Evolutionary conservation across 148 eudicot species (phyloP).

Genomic region (Simmondsia chinensis): DNA sequence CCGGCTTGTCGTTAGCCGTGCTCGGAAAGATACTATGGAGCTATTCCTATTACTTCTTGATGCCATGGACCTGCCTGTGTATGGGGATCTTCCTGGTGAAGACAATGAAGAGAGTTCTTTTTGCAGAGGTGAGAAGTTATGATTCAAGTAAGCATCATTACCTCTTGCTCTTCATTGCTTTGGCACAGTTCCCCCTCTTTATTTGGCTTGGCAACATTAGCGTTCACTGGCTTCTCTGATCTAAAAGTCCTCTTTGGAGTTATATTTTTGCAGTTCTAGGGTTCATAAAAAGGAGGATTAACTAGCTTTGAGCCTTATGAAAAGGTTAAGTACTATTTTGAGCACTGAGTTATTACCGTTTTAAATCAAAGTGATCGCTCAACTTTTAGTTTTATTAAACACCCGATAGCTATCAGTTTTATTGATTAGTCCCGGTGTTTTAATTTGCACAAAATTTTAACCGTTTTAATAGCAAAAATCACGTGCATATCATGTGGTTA

Average conservation of each 20-base stretch:
- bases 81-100: conserved; percentile 56
- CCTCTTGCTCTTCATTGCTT: conserved; percentile 48
- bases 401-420: too few relatives aligned
- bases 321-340: too few relatives aligned
- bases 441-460: too few relatives aligned
- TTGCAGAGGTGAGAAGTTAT: conserved; percentile 45
- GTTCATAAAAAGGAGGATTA: too few relatives aligned
- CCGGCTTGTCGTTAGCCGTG: conserved; percentile 46
- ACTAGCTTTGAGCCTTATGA: too few relatives aligned
- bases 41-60: conserved; percentile 38
- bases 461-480: too few relatives aligned
- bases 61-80: conserved; percentile 62
- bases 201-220: conserved; percentile 53
- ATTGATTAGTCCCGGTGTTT: too few relatives aligned
- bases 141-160: conserved; percentile 52
- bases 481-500: too few relatives aligned
- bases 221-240: conserved; percentile 38
- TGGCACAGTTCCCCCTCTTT: conserved; percentile 54
- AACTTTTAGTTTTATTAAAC: too few relatives aligned
- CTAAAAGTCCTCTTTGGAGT: not conserved
- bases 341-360: too few relatives aligned
- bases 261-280: conserved; percentile 1
- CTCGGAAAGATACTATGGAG: conserved; percentile 32
- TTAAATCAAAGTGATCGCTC: too few relatives aligned
- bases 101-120: conserved; percentile 64